These are phyloP conservation scores for Grammothele lineata DNA, from an alignment of 768 basidiomycete genomes.

Conservation along the genomic window DNA sequence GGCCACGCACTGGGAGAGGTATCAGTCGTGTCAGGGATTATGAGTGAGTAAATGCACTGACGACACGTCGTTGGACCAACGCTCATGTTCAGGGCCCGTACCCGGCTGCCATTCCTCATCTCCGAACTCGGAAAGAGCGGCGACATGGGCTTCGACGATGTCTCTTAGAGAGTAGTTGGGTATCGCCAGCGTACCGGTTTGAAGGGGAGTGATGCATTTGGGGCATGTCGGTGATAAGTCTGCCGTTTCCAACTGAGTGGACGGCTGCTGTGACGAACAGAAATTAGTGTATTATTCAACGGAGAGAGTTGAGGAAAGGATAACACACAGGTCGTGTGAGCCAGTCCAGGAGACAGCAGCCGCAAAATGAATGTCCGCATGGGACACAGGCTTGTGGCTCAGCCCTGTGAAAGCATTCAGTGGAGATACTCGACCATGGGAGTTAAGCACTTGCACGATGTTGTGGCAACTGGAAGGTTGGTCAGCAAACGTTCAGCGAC, in stretches of 20 bases:
- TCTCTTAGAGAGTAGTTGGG: constrained; percentile 64
- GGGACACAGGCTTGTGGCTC: constrained; percentile 57
- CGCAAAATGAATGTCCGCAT: constrained; percentile 73
- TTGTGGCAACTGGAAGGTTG: constrained; percentile 58
- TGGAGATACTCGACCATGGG: not conserved
- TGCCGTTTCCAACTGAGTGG: no score
- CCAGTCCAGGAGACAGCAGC: constrained; percentile 63
- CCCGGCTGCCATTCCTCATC: constrained; percentile 45
- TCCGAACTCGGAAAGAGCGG: constrained; percentile 41
- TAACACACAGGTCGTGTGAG: constrained; percentile 36
- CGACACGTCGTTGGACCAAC: no score
- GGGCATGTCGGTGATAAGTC: constrained; percentile 56
- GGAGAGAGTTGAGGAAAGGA: not conserved
- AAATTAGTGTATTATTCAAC: no score
- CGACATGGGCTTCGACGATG: constrained; percentile 56
- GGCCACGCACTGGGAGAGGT: no score
- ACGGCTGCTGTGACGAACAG: constrained; percentile 5
- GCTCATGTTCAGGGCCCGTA: no score
- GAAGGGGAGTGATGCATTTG: constrained; percentile 50
- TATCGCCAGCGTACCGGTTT: constrained; percentile 41
- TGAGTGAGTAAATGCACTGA: no score
- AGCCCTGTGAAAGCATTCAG: constrained; percentile 30
- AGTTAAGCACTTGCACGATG: constrained; percentile 46
- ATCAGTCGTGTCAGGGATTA: no score
- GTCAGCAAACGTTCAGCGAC: no score